Conservation (phyloP, 345 rosid genomes). For the Eucalyptus leucophloia region DNA sequence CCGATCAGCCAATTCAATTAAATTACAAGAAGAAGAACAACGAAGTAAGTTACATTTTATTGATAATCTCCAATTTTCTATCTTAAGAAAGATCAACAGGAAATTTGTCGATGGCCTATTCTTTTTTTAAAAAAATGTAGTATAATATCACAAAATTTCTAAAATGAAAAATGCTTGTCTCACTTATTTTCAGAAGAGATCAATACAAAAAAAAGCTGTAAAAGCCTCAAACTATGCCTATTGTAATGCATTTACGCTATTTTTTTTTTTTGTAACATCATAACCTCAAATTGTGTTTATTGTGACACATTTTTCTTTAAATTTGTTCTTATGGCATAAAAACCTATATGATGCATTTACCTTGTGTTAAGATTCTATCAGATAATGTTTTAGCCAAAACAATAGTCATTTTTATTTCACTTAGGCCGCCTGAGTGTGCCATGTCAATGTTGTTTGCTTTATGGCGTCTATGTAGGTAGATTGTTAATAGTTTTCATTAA, state of each 20-base stretch:
- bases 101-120: background rate
- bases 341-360: background rate
- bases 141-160: accelerated
- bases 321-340: too few relatives aligned
- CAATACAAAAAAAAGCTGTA: background rate
- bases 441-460: background rate
- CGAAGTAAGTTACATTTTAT: background rate
- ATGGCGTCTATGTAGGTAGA: accelerated
- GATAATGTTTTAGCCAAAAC: too few relatives aligned
- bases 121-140: background rate
- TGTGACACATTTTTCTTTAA: background rate
- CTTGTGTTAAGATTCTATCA: too few relatives aligned
- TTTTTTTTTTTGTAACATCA: background rate
- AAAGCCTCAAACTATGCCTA: too few relatives aligned
- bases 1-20: background rate
- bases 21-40: background rate
- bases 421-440: accelerated
- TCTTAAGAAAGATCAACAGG: background rate
- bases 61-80: background rate
- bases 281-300: background rate
- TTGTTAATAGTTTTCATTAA: too few relatives aligned
- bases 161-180: background rate
- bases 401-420: too few relatives aligned
- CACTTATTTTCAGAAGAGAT: background rate
- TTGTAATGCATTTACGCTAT: accelerated